Evolutionary conservation across 2,329 filamentous ascomycete species (phyloP), one percentile per base, ranked within the genome.

Genomic region (Colletotrichum theobromicola): DNA sequence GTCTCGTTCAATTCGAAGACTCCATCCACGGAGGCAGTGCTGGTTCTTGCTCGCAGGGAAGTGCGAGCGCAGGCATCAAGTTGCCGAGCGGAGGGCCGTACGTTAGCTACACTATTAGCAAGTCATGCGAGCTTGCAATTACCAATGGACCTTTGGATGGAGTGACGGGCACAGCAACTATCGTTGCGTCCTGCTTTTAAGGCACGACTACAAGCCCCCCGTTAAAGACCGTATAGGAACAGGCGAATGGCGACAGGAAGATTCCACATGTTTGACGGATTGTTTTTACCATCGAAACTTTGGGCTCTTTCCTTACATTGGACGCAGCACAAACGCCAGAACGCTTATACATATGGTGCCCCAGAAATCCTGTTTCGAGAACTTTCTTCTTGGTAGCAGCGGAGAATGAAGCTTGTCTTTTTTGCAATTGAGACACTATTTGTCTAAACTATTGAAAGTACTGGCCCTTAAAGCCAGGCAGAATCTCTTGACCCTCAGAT

Each of bases 401-500:
- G 10, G n/a, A n/a, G 5, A 50, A 50, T 13, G n/a, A 13, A 21
- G 0, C 13, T 0, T 50, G n/a, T n/a, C n/a, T 0, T 0, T 21
- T 13, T 50, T 13, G 2, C n/a, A 50, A 21, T 50, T 13, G 13
- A 5, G 24, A 50, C n/a, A 21, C 10, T 4, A 5, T 7, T 50
- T 0, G 0, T 21, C n/a, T 21, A 21, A 21, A 21, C n/a, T 35
- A 61, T 34, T 24, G 30, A 4, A 74, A 79, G 61, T 76, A 78
- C 57, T 79, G 72, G 1, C 82, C 82, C 26, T 75, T 79, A 50
- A 84, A 84, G 1, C 83, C 83, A 0, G 83, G 83, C 9, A 84
- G 55, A 21, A 84, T 84, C 64, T 82, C 76, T 21, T 83, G 77
- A 1, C 82, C 83, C 1, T 83, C 80, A 1, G 74, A 66, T 3